Conservation (phyloP, 2,329 filamentous ascomycete species). For the Alternaria dauci region DNA sequence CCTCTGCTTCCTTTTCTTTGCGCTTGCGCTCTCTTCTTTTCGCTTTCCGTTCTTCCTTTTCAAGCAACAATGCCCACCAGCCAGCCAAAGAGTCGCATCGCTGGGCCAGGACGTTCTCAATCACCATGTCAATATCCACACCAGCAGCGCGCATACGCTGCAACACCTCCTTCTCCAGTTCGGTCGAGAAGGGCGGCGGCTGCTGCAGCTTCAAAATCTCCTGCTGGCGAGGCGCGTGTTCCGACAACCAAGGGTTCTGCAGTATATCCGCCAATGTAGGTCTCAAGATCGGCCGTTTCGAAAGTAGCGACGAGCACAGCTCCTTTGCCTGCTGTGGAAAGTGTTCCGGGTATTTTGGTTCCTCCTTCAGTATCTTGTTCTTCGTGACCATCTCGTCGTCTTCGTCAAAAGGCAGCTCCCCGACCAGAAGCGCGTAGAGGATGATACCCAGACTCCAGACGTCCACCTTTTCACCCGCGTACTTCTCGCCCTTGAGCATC, state of each 20-base stretch:
- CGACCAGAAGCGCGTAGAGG: slow-evolving; percentile 80
- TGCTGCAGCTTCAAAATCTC: slow-evolving; percentile 85
- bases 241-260: slow-evolving; percentile 84
- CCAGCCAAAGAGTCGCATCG: slow-evolving; percentile 89
- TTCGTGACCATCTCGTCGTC: slow-evolving; percentile 92
- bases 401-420: slow-evolving; percentile 93
- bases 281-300: slow-evolving; percentile 85
- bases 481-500: slow-evolving; percentile 98
- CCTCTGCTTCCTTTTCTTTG: slow-evolving; percentile 83
- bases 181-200: slow-evolving; percentile 82
- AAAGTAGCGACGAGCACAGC: slow-evolving; percentile 81
- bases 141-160: slow-evolving; percentile 93
- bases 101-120: slow-evolving; percentile 91
- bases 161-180: slow-evolving; percentile 87
- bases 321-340: slow-evolving; percentile 80
- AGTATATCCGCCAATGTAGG: slow-evolving; percentile 86
- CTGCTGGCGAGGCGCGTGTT: slow-evolving; percentile 87
- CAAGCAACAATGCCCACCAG: slow-evolving; percentile 94
- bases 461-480: slow-evolving; percentile 96
- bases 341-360: slow-evolving; percentile 83
- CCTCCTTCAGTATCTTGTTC: slow-evolving; percentile 81
- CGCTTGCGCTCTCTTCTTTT: slow-evolving; percentile 80
- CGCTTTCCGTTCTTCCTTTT: slow-evolving; percentile 93
- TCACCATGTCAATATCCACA: slow-evolving; percentile 91
- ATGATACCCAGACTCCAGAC: slow-evolving; percentile 93